These are phyloP conservation scores for Trichoderma sp. DNA, from an alignment of 2,329 filamentous ascomycete species.

Conservation along the genomic window DNA sequence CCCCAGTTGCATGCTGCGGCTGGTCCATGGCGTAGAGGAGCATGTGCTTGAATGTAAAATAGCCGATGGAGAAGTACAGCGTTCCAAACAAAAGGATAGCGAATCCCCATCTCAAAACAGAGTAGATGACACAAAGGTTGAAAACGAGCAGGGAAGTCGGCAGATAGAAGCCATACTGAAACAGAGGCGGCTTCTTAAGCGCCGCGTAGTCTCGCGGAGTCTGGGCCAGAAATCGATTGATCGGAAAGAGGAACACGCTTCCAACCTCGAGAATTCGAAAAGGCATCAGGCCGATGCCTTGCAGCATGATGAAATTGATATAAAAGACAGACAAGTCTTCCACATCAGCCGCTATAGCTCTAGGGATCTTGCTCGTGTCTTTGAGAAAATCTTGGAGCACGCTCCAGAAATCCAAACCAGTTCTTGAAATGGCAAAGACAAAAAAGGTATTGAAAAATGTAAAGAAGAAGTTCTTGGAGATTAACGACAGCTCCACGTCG, in stretches of 20 bases:
- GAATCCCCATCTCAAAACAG: conserved; percentile 77
- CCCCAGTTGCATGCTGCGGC: conserved; percentile 87
- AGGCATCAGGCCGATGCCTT: conserved; percentile 90
- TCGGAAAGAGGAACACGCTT: conserved; percentile 78
- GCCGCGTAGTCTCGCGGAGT: conserved; percentile 89
- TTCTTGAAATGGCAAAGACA: conserved; percentile 85
- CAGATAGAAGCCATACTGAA: conserved; percentile 95
- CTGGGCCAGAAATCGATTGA: conserved; percentile 74
- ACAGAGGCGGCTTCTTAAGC: conserved; percentile 77
- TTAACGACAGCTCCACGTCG: conserved; percentile 89
- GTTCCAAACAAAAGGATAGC: conserved; percentile 80
- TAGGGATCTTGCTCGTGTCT: conserved; percentile 78
- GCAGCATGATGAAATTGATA: conserved; percentile 88
- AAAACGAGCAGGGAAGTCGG: conserved; percentile 91
- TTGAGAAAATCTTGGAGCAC: conserved; percentile 73
- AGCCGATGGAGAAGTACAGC: conserved; percentile 79
- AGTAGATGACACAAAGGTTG: conserved; percentile 95
- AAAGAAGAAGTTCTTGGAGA: conserved; percentile 99
- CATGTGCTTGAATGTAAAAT: conserved; percentile 96
- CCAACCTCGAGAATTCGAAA: conserved; percentile 91
- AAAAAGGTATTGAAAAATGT: conserved; percentile 99
- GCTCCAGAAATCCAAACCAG: conserved; percentile 73
- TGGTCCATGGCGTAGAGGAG: conserved; percentile 98
- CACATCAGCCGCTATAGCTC: conserved; percentile 73
- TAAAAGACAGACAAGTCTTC: conserved; percentile 80